Conservation (phyloP, 2,329 filamentous ascomycete genomes). For the Magnaporthales sp. region DNA sequence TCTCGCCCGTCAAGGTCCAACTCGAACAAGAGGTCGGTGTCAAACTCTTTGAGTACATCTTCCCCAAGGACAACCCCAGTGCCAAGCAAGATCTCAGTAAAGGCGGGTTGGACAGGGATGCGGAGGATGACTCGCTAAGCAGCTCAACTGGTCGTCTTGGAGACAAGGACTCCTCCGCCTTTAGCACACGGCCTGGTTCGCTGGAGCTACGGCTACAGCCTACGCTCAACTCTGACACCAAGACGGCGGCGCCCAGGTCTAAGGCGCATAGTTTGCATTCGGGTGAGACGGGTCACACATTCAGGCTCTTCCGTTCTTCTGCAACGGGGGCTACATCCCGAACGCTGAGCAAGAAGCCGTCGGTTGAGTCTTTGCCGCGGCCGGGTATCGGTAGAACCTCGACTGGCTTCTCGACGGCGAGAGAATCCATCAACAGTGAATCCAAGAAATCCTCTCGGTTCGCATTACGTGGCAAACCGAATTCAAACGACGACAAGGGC, state of each 20-base stretch:
- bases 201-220: constrained; percentile 77
- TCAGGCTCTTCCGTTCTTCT: constrained; percentile 41
- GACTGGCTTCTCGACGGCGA: constrained; percentile 29
- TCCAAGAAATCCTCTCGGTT: constrained; percentile 44
- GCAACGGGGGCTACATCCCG: constrained; percentile 29
- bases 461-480: constrained; percentile 39
- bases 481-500: constrained; percentile 31
- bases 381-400: constrained; percentile 36
- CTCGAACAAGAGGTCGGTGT: constrained; percentile 88
- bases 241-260: constrained; percentile 24
- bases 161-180: constrained; percentile 33
- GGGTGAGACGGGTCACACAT: constrained; percentile 33
- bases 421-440: constrained; percentile 24
- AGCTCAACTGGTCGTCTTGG: constrained; percentile 28
- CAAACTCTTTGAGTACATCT: constrained; percentile 93
- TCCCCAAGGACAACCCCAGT: constrained; percentile 62
- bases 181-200: constrained; percentile 58
- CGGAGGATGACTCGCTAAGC: constrained; percentile 31
- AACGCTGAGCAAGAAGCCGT: constrained; percentile 41
- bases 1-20: constrained; percentile 90
- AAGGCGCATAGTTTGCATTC: constrained; percentile 42
- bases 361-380: constrained; percentile 45
- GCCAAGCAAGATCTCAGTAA: constrained; percentile 28
- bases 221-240: constrained; percentile 57
- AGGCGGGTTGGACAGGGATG: constrained; percentile 30